phyloP scores from a whole-genome alignment of 139 green algal species.

The Haematococcus lacustris region DNA sequence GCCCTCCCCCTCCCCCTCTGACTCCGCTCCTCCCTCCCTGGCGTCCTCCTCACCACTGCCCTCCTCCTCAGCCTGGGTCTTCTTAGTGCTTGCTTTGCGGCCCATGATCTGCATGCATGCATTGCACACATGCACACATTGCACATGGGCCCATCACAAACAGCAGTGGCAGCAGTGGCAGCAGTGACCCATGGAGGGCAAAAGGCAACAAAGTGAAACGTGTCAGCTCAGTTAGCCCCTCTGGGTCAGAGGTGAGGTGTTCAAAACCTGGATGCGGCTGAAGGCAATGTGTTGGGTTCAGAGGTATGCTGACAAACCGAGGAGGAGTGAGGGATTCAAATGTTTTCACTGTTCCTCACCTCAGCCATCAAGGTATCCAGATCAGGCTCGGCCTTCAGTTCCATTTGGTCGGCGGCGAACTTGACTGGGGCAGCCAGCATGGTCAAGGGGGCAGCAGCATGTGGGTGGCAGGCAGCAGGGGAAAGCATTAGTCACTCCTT shows the following conservation, averaged over 20 bases:
- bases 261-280: neutral
- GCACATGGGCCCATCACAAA: neutral
- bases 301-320: neutral
- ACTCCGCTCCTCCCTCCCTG: neutral
- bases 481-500: too few relatives aligned
- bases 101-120: neutral
- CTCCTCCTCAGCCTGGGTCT: neutral
- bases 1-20: neutral
- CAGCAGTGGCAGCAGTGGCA: neutral
- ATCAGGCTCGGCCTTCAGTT: slow-evolving; percentile 55
- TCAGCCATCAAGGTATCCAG: slow-evolving; percentile 16
- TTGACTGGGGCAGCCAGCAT: neutral
- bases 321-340: neutral
- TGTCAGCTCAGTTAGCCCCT: neutral
- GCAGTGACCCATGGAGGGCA: neutral
- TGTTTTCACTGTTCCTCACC: neutral
- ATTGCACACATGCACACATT: too few relatives aligned
- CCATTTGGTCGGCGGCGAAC: slow-evolving; percentile 52
- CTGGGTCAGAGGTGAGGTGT: neutral
- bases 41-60: neutral
- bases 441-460: too few relatives aligned
- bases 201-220: neutral
- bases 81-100: neutral
- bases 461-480: neutral
- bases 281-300: neutral